Conservation (phyloP, 352 stramenopile species). For the Globisporangium uncinulatum region DNA sequence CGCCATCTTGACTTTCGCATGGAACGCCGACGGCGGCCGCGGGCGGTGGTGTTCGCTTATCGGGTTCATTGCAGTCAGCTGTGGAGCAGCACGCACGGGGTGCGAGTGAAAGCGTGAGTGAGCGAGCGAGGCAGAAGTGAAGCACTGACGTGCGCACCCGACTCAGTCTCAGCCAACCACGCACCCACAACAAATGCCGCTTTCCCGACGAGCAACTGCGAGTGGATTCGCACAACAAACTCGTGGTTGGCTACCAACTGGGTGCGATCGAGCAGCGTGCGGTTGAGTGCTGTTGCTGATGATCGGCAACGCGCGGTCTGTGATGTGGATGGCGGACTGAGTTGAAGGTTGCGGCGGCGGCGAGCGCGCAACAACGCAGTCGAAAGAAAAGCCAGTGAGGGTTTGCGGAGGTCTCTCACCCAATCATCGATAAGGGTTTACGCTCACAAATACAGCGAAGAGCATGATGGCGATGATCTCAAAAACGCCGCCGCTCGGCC, state of each 20-base stretch:
- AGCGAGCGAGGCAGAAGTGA: background rate
- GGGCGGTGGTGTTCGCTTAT: background rate
- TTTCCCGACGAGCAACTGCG: background rate
- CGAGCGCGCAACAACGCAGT: background rate
- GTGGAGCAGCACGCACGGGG: background rate
- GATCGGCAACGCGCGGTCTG: background rate
- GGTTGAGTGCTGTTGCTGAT: no score
- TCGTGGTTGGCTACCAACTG: background rate
- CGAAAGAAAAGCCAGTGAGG: background rate
- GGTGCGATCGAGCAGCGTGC: background rate
- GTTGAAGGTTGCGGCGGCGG: background rate
- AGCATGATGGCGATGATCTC: no score
- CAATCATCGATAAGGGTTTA: background rate
- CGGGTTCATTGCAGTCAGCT: background rate
- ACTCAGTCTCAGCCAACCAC: background rate
- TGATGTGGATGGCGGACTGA: background rate
- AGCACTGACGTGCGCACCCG: background rate
- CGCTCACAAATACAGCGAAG: background rate
- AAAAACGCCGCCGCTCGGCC: no score
- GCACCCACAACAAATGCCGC: background rate
- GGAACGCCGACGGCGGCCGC: constrained; percentile 7
- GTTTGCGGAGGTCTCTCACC: no score
- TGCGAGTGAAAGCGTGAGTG: background rate
- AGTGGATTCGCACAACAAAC: no score
- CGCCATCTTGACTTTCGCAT: constrained; percentile 17